These are phyloP conservation scores for Sistotremastrum niveocremeum DNA, from an alignment of 768 basidiomycete species.

Conservation along the genomic window DNA sequence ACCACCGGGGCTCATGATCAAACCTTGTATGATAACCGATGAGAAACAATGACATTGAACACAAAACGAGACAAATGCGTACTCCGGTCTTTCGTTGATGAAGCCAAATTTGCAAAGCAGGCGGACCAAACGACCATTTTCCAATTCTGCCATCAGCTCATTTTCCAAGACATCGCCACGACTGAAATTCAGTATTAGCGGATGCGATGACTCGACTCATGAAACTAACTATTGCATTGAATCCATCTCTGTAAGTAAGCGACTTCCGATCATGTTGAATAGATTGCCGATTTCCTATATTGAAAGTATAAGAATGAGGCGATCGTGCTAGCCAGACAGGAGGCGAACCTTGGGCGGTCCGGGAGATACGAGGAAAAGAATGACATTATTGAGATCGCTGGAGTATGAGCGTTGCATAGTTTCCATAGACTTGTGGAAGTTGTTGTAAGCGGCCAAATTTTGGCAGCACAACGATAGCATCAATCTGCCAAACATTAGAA, in stretches of 20 bases:
- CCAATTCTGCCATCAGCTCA: constrained; percentile 78
- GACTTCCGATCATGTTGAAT: constrained; percentile 64
- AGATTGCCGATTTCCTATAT: constrained; percentile 62
- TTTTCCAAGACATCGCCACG: constrained; percentile 70
- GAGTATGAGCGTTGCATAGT: constrained; percentile 61
- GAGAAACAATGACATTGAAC: neutral
- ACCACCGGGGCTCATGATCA: constrained; percentile 92
- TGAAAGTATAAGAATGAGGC: neutral
- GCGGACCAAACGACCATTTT: constrained; percentile 85
- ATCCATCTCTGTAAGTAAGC: constrained; percentile 68
- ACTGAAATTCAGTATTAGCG: constrained; percentile 23
- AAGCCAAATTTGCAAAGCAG: constrained; percentile 91
- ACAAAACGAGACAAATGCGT: constrained; percentile 18
- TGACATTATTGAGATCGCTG: constrained; percentile 67
- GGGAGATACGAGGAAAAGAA: constrained; percentile 60
- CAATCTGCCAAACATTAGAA: constrained; percentile 74
- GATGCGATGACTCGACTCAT: neutral
- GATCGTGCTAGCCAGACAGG: neutral
- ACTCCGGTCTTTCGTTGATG: constrained; percentile 99
- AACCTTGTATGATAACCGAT: constrained; percentile 40
- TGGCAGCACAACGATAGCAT: constrained; percentile 68
- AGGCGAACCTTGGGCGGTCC: constrained; percentile 42
- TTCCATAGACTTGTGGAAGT: constrained; percentile 62
- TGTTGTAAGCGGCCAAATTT: constrained; percentile 46
- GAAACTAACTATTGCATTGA: constrained; percentile 59